Evolutionary conservation across 352 stramenopile genomes (phyloP).

Genomic region (Phytophthora ramorum): DNA sequence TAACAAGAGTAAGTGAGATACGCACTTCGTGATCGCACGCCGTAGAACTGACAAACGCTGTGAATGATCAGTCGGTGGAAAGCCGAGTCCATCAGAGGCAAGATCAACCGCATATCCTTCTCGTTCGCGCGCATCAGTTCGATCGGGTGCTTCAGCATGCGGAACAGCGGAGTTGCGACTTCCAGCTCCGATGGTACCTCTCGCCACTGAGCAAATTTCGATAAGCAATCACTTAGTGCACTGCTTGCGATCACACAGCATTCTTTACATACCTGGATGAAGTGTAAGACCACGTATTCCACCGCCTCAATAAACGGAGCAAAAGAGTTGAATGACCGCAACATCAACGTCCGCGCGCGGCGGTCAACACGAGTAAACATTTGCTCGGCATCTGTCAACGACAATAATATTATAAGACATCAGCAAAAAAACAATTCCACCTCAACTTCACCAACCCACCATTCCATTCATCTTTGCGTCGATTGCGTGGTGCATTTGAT

Average conservation of each 20-base stretch:
- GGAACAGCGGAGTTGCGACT: constrained; percentile 58
- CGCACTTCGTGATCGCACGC: constrained; percentile 83
- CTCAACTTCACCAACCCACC: constrained; percentile 40
- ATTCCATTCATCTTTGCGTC: constrained; percentile 78
- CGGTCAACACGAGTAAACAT: constrained; percentile 84
- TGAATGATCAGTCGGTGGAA: constrained; percentile 91
- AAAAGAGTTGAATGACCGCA: constrained; percentile 74
- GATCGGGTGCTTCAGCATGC: constrained; percentile 71
- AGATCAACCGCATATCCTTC: constrained; percentile 71
- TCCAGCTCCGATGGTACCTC: constrained; percentile 81
- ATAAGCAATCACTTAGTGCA: neutral
- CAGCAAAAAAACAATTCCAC: neutral
- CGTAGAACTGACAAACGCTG: constrained; percentile 90
- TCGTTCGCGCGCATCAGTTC: constrained; percentile 62
- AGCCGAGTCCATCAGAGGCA: constrained; percentile 81
- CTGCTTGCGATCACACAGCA: neutral
- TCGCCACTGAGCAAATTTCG: constrained; percentile 55
- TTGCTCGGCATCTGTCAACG: constrained; percentile 65
- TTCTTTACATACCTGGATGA: constrained; percentile 66
- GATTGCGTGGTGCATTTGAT: constrained; percentile 45
- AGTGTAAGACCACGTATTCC: constrained; percentile 82
- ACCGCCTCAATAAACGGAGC: constrained; percentile 80
- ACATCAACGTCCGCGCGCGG: constrained; percentile 68
- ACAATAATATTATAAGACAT: constrained; percentile 4
- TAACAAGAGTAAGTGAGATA: neutral